These are phyloP conservation scores for Neurospora sp. DNA, from an alignment of 495 filamentous ascomycete genomes.

Conservation along the genomic window DNA sequence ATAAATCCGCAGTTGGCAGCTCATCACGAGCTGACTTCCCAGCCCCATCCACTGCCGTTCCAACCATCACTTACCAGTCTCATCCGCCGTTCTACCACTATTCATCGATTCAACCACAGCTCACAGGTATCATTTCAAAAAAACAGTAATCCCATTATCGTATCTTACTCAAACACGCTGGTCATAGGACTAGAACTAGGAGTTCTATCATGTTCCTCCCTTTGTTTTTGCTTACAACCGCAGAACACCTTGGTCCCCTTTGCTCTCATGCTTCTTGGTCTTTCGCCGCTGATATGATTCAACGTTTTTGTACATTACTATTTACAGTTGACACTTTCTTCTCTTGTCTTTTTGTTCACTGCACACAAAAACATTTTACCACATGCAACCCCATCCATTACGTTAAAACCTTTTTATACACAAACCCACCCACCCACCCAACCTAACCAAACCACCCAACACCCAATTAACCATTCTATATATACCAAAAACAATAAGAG, in stretches of 20 bases:
- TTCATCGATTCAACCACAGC: background rate
- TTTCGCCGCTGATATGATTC: too few relatives aligned
- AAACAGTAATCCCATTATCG: too few relatives aligned
- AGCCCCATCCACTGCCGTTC: background rate
- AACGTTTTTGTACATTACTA: too few relatives aligned
- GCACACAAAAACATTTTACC: background rate
- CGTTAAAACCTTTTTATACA: background rate
- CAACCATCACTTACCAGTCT: too few relatives aligned
- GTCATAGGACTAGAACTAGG: too few relatives aligned
- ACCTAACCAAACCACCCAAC: background rate
- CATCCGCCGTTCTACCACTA: too few relatives aligned
- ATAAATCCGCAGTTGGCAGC: background rate
- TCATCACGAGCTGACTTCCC: background rate
- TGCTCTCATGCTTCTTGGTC: too few relatives aligned
- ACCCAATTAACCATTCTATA: background rate
- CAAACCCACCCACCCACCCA: background rate
- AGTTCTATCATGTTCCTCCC: too few relatives aligned
- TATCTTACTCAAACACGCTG: too few relatives aligned
- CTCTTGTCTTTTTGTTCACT: background rate
- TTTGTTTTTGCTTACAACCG: too few relatives aligned
- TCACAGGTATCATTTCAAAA: too few relatives aligned
- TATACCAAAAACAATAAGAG: background rate
- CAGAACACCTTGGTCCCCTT: too few relatives aligned
- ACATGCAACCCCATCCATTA: background rate
- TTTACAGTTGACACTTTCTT: background rate